A percentile compares a stretch with the other conserved stretches of the same genome.
Conservation (phyloP, 225 moss, liverwort and hornwort species). For the Marchantia polymorpha region DNA sequence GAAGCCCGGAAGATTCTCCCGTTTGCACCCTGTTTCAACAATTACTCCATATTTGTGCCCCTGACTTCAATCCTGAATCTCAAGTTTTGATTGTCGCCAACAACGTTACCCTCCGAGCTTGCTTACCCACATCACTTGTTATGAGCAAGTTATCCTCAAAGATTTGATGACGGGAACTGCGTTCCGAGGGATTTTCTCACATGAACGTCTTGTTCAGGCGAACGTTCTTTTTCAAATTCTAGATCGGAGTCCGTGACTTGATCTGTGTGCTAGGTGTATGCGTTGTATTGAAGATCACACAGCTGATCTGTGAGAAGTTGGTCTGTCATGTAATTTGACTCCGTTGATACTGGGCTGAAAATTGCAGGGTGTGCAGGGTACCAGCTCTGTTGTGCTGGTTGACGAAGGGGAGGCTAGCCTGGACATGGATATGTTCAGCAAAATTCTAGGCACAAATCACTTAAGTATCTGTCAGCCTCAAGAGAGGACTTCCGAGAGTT, state of each 20-base stretch:
- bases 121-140: background rate
- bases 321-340: background rate
- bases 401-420: conserved; percentile 9
- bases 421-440: conserved; percentile 20
- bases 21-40: no score
- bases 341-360: background rate
- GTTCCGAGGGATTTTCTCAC: background rate
- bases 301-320: background rate
- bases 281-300: background rate
- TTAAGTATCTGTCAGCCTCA: conserved; percentile 14
- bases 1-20: background rate
- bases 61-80: background rate
- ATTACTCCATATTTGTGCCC: no score
- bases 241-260: no score
- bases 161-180: background rate
- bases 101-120: background rate
- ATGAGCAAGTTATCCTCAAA: background rate
- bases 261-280: background rate
- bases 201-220: background rate
- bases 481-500: conserved; percentile 21
- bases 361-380: conserved; percentile 14
- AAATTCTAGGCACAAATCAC: conserved; percentile 10
- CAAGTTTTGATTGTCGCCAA: background rate
- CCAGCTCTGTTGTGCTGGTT: background rate
- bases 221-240: background rate